phyloP scores from a whole-genome alignment of 1,284 basidiomycete genomes.

The Termitomyces sp. region DNA sequence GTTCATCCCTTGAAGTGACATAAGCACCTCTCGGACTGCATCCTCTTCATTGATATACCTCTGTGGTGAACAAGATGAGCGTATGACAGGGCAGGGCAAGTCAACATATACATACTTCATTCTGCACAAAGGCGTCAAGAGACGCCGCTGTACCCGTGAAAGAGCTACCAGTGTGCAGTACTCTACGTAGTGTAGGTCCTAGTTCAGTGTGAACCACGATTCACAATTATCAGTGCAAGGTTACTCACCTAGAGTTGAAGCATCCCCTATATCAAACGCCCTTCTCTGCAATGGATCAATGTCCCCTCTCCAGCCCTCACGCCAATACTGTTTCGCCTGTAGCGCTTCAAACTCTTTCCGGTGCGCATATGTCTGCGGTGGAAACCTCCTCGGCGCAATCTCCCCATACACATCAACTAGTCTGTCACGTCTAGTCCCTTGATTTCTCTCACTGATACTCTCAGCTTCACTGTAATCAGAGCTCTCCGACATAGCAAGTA shows the following conservation, averaged over 20 bases:
- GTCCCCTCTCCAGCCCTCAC: conserved; percentile 51
- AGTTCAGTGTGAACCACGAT: neutral
- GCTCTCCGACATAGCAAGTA: conserved; percentile 9
- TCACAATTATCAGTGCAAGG: neutral
- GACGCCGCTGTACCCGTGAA: neutral
- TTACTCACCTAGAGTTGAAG: conserved; percentile 59
- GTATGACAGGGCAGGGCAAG: neutral
- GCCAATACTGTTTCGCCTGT: conserved; percentile 65
- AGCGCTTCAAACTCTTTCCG: conserved; percentile 53
- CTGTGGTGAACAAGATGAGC: conserved; percentile 27
- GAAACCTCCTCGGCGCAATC: conserved; percentile 11
- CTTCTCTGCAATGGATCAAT: conserved; percentile 27
- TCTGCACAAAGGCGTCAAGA: conserved; percentile 24
- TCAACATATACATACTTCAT: conserved; percentile 24
- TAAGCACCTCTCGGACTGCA: conserved; percentile 68
- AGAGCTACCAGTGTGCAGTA: conserved; percentile 6
- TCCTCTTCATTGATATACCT: conserved; percentile 68
- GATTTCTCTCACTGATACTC: neutral
- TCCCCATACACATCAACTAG: conserved; percentile 2
- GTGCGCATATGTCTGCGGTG: conserved; percentile 35
- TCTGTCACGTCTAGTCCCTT: neutral
- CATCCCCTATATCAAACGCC: conserved; percentile 56
- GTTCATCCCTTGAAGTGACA: conserved; percentile 63
- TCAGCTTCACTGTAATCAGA: conserved; percentile 7
- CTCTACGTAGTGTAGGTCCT: conserved; percentile 38